Evolutionary conservation across 345 rosid genomes (phyloP).

Genomic region (Lenwebbia sp.): DNA sequence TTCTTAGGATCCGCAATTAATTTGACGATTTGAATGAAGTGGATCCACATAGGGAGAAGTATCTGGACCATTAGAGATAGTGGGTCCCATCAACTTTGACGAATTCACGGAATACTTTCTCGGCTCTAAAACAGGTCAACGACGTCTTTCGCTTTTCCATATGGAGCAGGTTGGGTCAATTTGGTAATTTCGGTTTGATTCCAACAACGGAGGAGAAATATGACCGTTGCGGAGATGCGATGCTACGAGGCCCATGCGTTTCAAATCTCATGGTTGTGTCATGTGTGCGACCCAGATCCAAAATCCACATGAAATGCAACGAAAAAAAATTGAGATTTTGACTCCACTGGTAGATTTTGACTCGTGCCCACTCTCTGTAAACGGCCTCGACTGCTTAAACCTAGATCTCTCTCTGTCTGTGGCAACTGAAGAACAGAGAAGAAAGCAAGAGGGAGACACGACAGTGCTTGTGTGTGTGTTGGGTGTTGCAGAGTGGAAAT

Average conservation of each 20-base stretch:
- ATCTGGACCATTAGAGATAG: too few species aligned
- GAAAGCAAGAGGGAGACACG: background rate
- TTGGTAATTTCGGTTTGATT: slow-evolving; percentile 3
- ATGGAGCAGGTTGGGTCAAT: background rate
- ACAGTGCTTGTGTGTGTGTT: background rate
- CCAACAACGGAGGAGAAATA: slow-evolving; percentile 28
- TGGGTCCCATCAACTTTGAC: too few species aligned
- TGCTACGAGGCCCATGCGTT: background rate
- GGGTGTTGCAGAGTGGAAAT: slow-evolving; percentile 7
- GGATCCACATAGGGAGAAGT: too few species aligned
- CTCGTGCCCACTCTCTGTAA: background rate
- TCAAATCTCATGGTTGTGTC: background rate
- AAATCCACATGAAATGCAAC: background rate
- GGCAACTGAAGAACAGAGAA: background rate
- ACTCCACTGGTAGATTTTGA: background rate
- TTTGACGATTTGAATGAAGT: too few species aligned
- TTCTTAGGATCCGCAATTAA: too few species aligned
- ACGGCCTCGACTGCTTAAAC: background rate
- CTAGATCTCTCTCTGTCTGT: background rate
- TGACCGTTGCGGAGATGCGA: slow-evolving; percentile 46
- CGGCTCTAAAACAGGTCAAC: background rate
- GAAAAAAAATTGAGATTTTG: background rate
- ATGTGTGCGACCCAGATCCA: background rate
- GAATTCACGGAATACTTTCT: background rate
- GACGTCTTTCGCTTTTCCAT: background rate